A percentile compares a stretch with the other conserved stretches of the same genome.
These are phyloP conservation scores for Fragaria vesca DNA, from an alignment of 306 rosid genomes.

Conservation along the genomic window DNA sequence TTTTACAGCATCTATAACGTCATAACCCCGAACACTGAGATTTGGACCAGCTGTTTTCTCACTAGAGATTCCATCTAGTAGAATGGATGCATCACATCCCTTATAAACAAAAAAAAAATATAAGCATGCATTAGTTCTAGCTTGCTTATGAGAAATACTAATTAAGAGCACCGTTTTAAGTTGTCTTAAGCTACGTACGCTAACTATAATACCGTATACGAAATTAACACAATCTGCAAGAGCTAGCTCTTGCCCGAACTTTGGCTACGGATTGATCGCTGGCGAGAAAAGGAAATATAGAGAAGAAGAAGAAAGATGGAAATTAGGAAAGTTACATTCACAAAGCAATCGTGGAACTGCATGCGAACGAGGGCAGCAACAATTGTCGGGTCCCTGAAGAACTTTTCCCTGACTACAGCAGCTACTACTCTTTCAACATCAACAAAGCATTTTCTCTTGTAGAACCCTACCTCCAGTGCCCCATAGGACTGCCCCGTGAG, in stretches of 20 bases:
- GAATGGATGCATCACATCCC: conserved; percentile 54
- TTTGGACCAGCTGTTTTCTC: conserved; percentile 41
- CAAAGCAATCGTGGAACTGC: conserved; percentile 52
- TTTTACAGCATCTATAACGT: conserved; percentile 34
- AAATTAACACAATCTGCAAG: not conserved
- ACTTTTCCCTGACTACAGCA: not conserved
- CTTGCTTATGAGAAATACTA: no score
- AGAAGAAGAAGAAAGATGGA: not conserved
- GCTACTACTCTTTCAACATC: conserved; percentile 31
- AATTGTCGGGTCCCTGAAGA: not conserved
- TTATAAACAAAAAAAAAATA: not conserved
- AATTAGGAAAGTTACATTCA: conserved; percentile 16
- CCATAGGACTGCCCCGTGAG: conserved; percentile 17
- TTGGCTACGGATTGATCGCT: not conserved
- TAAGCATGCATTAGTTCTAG: not conserved
- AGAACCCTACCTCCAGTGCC: conserved; percentile 29
- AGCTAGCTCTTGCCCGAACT: no score
- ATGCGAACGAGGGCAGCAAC: conserved; percentile 42
- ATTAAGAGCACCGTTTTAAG: not conserved
- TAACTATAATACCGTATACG: no score
- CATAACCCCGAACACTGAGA: conserved; percentile 35
- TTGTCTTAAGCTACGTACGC: not conserved
- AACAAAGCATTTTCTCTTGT: conserved; percentile 21
- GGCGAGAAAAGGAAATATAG: not conserved
- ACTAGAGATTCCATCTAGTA: conserved; percentile 31